Evolutionary conservation across 805 yeast genomes (phyloP), one percentile per base, ranked within the genome.

Genomic region (Ogataea neopini): DNA sequence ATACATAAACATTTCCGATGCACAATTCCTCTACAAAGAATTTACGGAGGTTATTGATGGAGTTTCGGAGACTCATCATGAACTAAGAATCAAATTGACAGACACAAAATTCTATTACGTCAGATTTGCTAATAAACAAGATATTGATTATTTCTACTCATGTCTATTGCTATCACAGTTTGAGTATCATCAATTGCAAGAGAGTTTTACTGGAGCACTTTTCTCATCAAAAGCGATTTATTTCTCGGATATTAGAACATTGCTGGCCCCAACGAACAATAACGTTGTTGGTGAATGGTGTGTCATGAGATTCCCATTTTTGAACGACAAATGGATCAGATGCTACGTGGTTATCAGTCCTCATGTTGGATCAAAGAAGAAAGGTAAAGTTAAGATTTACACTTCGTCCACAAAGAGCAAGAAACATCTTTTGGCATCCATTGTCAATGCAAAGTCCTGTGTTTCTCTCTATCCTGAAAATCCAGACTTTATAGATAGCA

Each of bases 171-270:
- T 83, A 40, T 66, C 84, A n/a, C 77, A 75, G 52, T 83, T 69
- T 58, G 89, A 83, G 62, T 75, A 69, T 54, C 71, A 73, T 15
- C 74, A 77, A 40, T 67, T 83, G 44, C 81, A 78, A 57, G 85
- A 82, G 63, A 75, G 82, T 17, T 83, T 77, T 58, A 82, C 88
- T 0, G 89, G 86, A 6, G 85, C 82, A 2, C 64, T 83, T 28
- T 62, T 83, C 28, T 77, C 85, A 7, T 64, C 79, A 7, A 81
- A 79, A 53, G 88, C 84, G 1, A 70, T 80, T 3, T 62, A 69
- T 44, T 70, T 83, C 46, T 71, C 77, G 2, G 89, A 83, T 59
- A 72, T 82, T 35, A 80, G 81, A 56, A 78, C 83, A 1, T 67
- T 83, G 15, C 67, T 83, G 52, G 74, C 80, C 4, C 76, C 76